phyloP scores from a whole-genome alignment of 495 filamentous ascomycete species.

The Ascodesmis nigricans region DNA sequence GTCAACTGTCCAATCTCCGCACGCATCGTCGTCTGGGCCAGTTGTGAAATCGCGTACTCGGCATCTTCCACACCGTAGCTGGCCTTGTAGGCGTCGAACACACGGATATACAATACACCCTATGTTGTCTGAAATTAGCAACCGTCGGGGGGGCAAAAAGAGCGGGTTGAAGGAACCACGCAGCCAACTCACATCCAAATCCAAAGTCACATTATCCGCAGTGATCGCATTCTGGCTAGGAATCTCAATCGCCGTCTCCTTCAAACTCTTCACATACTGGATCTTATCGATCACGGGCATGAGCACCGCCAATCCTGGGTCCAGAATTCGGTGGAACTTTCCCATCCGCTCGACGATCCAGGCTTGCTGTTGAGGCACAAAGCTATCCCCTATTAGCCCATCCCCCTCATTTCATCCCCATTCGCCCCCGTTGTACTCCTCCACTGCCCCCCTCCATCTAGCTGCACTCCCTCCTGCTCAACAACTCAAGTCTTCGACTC shows the following conservation, averaged over 20 bases:
- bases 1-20: slow-evolving; percentile 91
- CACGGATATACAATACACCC: slow-evolving; percentile 79
- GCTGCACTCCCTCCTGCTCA: not conserved
- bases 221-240: slow-evolving; percentile 92
- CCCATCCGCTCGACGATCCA: slow-evolving; percentile 99
- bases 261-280: slow-evolving; percentile 90
- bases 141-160: too few species aligned
- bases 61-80: slow-evolving; percentile 97
- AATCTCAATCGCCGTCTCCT: slow-evolving; percentile 90
- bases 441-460: not conserved
- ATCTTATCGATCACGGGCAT: slow-evolving; percentile 87
- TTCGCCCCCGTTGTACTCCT: not conserved
- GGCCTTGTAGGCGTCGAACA: slow-evolving; percentile 95
- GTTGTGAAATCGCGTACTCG: slow-evolving; percentile 93
- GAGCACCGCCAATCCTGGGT: slow-evolving; percentile 76
- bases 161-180: too few species aligned
- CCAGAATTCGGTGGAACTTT: slow-evolving; percentile 74
- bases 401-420: too few species aligned
- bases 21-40: slow-evolving; percentile 97
- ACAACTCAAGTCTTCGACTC: not conserved
- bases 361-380: slow-evolving; percentile 96
- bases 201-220: slow-evolving; percentile 90
- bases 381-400: slow-evolving; percentile 23
- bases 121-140: slow-evolving; percentile 2
- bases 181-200: slow-evolving; percentile 38